Conservation (phyloP, 2,329 filamentous ascomycete species). For the Paecilomyces fulvus region DNA sequence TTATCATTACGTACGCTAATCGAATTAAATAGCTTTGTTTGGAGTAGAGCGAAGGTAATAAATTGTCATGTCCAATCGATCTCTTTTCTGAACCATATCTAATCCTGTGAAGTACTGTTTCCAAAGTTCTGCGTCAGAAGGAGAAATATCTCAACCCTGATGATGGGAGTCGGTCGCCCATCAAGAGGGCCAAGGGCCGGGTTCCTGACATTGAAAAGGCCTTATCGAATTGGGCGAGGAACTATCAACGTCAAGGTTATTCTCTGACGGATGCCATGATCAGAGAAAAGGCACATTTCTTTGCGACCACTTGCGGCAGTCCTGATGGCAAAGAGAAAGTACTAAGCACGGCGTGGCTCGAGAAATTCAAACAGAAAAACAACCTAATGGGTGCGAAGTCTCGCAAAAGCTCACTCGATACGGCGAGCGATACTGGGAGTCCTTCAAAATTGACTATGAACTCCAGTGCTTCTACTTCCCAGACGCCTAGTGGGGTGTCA, state of each 20-base stretch:
- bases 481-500: conserved; percentile 60
- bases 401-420: conserved; percentile 42
- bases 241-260: conserved; percentile 67
- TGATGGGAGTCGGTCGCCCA: conserved; percentile 68
- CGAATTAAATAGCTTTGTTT: conserved; percentile 58
- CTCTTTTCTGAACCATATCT: background rate
- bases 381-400: conserved; percentile 48
- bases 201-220: conserved; percentile 87
- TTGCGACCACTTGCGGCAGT: conserved; percentile 64
- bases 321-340: conserved; percentile 64
- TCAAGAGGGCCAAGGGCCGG: conserved; percentile 76
- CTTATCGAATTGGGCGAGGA: conserved; percentile 76
- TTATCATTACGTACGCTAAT: conserved; percentile 11
- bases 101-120: conserved; percentile 68
- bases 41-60: conserved; percentile 91
- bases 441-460: conserved; percentile 48
- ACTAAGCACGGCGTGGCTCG: conserved; percentile 71
- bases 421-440: conserved; percentile 60
- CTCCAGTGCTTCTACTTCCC: conserved; percentile 48
- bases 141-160: conserved; percentile 85
- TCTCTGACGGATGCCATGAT: conserved; percentile 72
- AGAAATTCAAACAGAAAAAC: conserved; percentile 93
- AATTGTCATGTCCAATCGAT: conserved; percentile 3
- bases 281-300: conserved; percentile 72
- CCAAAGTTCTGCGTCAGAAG: conserved; percentile 88